Base-by-base conservation (phyloP, 2,329 filamentous ascomycete species). In the Ceratocystis cubensis region DNA sequence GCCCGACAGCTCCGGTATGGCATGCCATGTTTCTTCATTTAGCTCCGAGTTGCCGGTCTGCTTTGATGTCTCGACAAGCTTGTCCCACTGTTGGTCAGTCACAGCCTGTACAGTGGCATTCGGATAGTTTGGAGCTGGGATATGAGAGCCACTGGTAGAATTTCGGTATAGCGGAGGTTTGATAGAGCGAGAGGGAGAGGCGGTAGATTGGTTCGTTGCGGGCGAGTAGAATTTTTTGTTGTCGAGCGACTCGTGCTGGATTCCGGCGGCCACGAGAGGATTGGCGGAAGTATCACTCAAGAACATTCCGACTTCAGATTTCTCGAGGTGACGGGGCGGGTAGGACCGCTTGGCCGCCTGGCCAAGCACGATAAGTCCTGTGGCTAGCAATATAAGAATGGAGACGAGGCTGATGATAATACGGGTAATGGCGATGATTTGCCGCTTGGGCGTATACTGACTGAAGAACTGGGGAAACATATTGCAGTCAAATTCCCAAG, bases 31-130 rank as follows among this genome's bases (percentile, higher is more conserved):
- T 20, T 64, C 46, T 6, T 15, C 8, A 10, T 6, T 33, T 30
- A 59, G 17, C 28, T 56, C 22, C 28, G 28, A 5, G 28, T 64
- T 46, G 2, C n/a, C 30, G 2, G 48, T 53, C 20, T 53, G 17
- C 62, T 64, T 33, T n/a, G 53, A 33, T 2, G 15, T 15, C 13
- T 56, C n/a, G 17, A 48, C 46, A 44, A 64, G 33, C 30, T 15
- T 41, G n/a, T 30, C 25, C 62, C 62, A 64, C 62, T 64, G 41
- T 13, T 64, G n/a, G 30, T 64, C 62, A 22, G 45, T 37, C 3
- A 64, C 13, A n/a, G 6, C 17, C 7, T 59, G 53, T 4, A 30
- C 15, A 17, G 53, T 59, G 5, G 53, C 17, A 20, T 59, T 59
- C 15, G 45, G 46, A 53, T 53, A 20, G n/a, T 53, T 1, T 46